A percentile compares a stretch with the other conserved stretches of the same genome.
Conservation (phyloP, 1,284 basidiomycete genomes). For the Xerocomus nothofagi region DNA sequence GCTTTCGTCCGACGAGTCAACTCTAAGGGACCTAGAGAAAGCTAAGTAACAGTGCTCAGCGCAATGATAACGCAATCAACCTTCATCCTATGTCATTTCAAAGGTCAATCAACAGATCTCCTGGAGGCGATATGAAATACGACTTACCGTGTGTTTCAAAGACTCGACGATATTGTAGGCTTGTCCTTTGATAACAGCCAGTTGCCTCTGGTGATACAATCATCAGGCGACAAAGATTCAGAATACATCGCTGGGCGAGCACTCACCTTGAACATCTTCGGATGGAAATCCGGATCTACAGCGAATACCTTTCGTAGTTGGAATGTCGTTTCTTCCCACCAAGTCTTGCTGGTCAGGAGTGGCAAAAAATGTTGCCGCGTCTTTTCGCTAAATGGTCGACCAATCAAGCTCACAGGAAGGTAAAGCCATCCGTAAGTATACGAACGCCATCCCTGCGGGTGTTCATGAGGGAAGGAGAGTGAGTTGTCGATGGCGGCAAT, state of each 20-base stretch:
- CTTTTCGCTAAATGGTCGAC: constrained; percentile 78
- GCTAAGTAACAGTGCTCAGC: constrained; percentile 34
- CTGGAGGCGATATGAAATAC: background rate
- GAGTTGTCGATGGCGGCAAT: constrained; percentile 94
- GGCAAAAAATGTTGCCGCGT: constrained; percentile 84
- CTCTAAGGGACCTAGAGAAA: constrained; percentile 69
- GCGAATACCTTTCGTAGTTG: constrained; percentile 77
- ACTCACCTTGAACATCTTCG: constrained; percentile 78
- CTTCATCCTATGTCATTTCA: constrained; percentile 30
- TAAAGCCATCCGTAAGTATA: constrained; percentile 94
- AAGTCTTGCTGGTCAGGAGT: constrained; percentile 75
- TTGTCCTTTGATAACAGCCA: constrained; percentile 90
- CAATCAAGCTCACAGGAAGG: constrained; percentile 83
- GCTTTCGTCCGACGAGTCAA: constrained; percentile 76
- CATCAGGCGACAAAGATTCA: constrained; percentile 7
- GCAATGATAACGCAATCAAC: constrained; percentile 46
- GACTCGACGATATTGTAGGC: constrained; percentile 89
- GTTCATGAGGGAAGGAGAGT: constrained; percentile 86
- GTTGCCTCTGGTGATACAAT: constrained; percentile 58
- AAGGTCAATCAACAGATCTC: constrained; percentile 3
- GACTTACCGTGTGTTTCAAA: constrained; percentile 62
- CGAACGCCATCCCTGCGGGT: constrained; percentile 86
- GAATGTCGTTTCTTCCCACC: constrained; percentile 89
- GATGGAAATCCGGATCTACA: constrained; percentile 82
- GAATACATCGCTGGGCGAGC: background rate